Conservation (phyloP, 176 grass and related monocot species). For the Phragmites australis region DNA sequence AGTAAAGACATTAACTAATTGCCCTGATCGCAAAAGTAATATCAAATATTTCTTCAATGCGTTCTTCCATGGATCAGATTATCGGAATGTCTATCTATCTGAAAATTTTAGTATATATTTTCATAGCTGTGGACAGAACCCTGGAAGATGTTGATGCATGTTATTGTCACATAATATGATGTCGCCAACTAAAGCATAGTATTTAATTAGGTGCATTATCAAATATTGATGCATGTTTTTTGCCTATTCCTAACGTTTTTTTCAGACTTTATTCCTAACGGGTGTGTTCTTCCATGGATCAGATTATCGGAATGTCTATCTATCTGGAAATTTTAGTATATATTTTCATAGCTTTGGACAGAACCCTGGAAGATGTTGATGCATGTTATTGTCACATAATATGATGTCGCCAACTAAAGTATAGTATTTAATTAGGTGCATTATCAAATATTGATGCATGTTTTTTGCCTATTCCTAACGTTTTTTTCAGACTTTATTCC, state of each 20-base stretch:
- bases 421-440: no score
- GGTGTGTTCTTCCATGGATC: no score
- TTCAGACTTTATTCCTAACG: no score
- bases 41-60: neutral
- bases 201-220: no score
- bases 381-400: neutral
- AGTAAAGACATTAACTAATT: neutral
- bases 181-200: neutral
- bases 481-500: no score
- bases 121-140: neutral
- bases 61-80: no score
- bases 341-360: neutral
- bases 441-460: no score
- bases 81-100: neutral
- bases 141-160: neutral
- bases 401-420: neutral
- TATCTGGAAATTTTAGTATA: neutral
- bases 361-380: neutral
- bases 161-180: neutral
- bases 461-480: no score
- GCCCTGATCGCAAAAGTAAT: neutral
- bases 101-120: neutral
- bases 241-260: no score
- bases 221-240: no score
- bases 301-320: neutral